Evolutionary conservation across 23 red algal genomes (phyloP), one percentile per base, ranked within the genome.

Genomic region (Cyanidioschyzon merolae): DNA sequence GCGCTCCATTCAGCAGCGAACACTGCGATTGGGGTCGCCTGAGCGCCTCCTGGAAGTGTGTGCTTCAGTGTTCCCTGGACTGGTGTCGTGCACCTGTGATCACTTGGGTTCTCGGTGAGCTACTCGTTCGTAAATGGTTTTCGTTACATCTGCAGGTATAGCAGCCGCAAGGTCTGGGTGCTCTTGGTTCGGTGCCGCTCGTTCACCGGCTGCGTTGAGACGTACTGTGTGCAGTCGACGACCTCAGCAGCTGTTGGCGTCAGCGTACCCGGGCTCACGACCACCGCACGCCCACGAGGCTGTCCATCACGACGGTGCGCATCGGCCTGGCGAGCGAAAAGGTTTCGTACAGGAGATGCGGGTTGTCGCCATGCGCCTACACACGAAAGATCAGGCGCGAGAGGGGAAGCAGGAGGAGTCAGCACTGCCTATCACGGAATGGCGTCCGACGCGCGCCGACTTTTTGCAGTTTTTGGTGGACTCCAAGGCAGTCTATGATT

Each of bases 291-390:
- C 45, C 7, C 45, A 54, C 21, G 45, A 54, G 45, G 12, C 45
- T 54, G 45, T 54, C 12, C 45, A 54, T 54, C 45, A 54, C 45
- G 45, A 54, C 21, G 45, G 45, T 54, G 21, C 45, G 45, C 45
- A 54, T 54, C 84, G 92, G 37, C 92, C 92, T 36, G 92, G 92
- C 58, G 76, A 78, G 45, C 87, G 77, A 50, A 96, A 96, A 76
- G 92, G 92, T 51, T 96, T 96, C 39, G 92, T 96, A 1, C 82
- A 96, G 39, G 92, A 96, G 82, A 96, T 96, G 92, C 82, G 92
- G 45, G 81, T 96, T 59, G 92, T 96, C 39, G 92, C 92, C 41
- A 96, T 96, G 92, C 82, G 85, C 21, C 85, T 96, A 31, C 92
- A 96, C 68, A 96, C 92, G 59, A 96, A 90, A 75, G 92, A 96